These are phyloP conservation scores for Acidomyces sp. DNA, from an alignment of 495 filamentous ascomycete species.

Conservation along the genomic window DNA sequence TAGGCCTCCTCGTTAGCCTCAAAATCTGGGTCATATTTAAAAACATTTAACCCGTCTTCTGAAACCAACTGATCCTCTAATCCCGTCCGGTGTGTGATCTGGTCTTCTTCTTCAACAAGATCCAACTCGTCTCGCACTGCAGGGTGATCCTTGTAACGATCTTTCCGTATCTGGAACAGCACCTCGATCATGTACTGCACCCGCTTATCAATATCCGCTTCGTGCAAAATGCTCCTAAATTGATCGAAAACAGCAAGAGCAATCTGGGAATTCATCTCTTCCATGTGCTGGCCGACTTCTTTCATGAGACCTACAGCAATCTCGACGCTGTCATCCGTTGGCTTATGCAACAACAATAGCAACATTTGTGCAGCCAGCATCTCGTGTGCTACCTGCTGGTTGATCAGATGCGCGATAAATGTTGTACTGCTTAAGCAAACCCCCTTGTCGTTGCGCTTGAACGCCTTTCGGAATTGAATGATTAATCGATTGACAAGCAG, in stretches of 20 bases:
- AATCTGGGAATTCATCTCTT: slow-evolving; percentile 82
- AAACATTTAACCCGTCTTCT: slow-evolving; percentile 80
- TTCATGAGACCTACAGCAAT: slow-evolving; percentile 85
- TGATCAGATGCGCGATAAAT: slow-evolving; percentile 89
- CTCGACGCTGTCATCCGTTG: slow-evolving; percentile 95
- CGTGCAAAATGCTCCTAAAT: slow-evolving; percentile 86
- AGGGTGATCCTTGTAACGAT: slow-evolving; percentile 88
- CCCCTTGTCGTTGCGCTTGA: slow-evolving; percentile 92
- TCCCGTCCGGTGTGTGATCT: slow-evolving; percentile 74
- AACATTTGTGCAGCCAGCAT: slow-evolving; percentile 85
- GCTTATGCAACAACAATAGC: slow-evolving; percentile 75
- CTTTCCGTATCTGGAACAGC: slow-evolving; percentile 89
- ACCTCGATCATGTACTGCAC: slow-evolving; percentile 99
- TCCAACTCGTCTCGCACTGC: slow-evolving; percentile 87
- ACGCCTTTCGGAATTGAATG: slow-evolving; percentile 87
- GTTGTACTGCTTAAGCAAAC: slow-evolving; percentile 82
- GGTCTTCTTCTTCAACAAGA: slow-evolving; percentile 91
- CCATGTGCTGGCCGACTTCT: slow-evolving; percentile 84
- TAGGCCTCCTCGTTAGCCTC: slow-evolving; percentile 86
- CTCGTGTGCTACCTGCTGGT: slow-evolving; percentile 90
- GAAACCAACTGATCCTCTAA: slow-evolving; percentile 66
- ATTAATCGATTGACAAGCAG: slow-evolving; percentile 74
- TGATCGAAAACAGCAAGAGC: slow-evolving; percentile 86
- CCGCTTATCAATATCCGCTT: slow-evolving; percentile 88
- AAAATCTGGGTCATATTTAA: slow-evolving; percentile 85